Base-by-base conservation (phyloP, 169 alveolate species). In the Plasmodium vivax region DNA sequence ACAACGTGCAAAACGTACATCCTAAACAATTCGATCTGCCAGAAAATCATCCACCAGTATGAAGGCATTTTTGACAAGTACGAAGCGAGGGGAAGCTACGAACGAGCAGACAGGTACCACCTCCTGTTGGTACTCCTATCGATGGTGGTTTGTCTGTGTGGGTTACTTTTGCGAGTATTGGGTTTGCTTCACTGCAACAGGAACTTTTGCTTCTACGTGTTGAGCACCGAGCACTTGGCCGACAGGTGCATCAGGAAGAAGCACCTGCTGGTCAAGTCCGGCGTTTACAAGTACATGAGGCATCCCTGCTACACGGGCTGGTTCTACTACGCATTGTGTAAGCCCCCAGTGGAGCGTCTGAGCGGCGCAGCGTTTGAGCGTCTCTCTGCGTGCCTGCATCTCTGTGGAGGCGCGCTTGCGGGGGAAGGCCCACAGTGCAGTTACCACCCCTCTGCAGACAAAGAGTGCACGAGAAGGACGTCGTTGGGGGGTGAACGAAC, bases 301-400 rank as follows among this genome's bases (percentile, higher is more conserved):
- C 94, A 88, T 41, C 94, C 94, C 30, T 88, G 85, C 51, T 88
- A 88, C 51, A 88, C 94, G 56, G 94, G 94, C 10, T 88, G 94
- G 94, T 88, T 88, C 54, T 88, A 79, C 72, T 88, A 88, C 56
- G 34, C 90, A 5, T 23, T 88, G 51, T 88, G 94, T 88, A 88
- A 88, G 88, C 10, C 34, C 36, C 36, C 16, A 82, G 34, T 43
- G 30, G 36, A 12, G n/a, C n/a, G n/a, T n/a, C 27, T 45, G 30
- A 2, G 41, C n/a, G 12, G 19, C n/a, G 2, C 56, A 1, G 10
- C 58, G 58, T 47, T 0, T 0, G 19, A 12, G 6, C 12, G 58
- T 23, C 43, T 58, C 41, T 34, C 5, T 34, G 5, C 41, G 41
- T 34, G 56, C n/a, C 45, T 38, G 45, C 45, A 0, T 38, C 45